Evolutionary conservation across 1,284 basidiomycete genomes (phyloP).

Genomic region (Lignosus rhinocerotis): DNA sequence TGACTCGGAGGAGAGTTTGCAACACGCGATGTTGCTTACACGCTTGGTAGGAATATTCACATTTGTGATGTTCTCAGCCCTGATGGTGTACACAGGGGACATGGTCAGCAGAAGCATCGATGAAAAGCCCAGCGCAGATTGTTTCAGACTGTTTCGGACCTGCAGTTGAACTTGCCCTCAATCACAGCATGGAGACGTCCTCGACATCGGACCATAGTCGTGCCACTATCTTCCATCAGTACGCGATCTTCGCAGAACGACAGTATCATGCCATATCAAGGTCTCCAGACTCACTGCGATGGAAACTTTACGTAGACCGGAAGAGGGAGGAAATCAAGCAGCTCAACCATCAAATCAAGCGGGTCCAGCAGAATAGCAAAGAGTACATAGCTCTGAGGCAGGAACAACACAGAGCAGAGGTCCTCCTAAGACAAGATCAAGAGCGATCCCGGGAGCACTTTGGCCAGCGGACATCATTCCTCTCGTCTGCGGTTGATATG

Average conservation of each 20-base stretch:
- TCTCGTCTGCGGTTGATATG: constrained; percentile 79
- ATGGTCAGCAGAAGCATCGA: constrained; percentile 86
- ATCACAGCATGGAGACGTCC: constrained; percentile 15
- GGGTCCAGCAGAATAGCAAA: constrained; percentile 29
- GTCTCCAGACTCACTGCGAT: constrained; percentile 73
- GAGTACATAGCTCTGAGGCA: constrained; percentile 29
- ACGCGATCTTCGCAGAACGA: constrained; percentile 85
- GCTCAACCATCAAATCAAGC: constrained; percentile 44
- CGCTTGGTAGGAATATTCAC: constrained; percentile 50
- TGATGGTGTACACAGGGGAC: constrained; percentile 57
- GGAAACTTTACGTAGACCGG: constrained; percentile 74
- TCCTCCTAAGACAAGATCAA: constrained; percentile 55
- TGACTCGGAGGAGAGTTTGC: constrained; percentile 18
- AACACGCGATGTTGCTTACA: constrained; percentile 55
- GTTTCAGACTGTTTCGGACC: constrained; percentile 68
- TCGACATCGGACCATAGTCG: constrained; percentile 34
- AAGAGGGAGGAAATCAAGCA: constrained; percentile 65
- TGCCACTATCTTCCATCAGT: constrained; percentile 79
- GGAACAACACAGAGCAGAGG: constrained; percentile 41
- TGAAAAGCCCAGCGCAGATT: constrained; percentile 82
- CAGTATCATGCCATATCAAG: constrained; percentile 75
- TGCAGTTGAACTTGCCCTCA: constrained; percentile 49
- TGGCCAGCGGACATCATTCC: constrained; percentile 60
- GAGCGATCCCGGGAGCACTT: constrained; percentile 63
- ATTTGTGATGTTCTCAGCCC: background rate